phyloP scores from a whole-genome alignment of 1,284 basidiomycete species.

The Trametes hirsuta region DNA sequence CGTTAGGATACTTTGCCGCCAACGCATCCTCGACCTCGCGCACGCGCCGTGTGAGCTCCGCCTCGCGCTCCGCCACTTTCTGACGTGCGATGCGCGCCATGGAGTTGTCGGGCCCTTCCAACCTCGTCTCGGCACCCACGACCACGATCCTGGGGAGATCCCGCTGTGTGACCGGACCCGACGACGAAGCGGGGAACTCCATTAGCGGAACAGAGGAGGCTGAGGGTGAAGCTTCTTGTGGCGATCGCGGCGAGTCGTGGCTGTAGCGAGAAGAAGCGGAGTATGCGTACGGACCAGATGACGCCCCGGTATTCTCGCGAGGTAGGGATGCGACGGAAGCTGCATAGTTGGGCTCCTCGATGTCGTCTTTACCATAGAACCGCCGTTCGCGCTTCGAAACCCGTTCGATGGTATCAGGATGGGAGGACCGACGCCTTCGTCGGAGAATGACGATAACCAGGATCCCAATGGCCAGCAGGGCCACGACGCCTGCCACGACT shows the following conservation, averaged over 20 bases:
- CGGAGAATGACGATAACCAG: constrained; percentile 4
- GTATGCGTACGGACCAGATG: background rate
- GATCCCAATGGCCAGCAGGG: background rate
- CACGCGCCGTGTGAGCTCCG: constrained; percentile 16
- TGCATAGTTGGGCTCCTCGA: background rate
- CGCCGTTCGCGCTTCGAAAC: background rate
- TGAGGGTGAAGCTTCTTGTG: background rate
- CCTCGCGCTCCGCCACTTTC: constrained; percentile 13
- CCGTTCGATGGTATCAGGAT: background rate
- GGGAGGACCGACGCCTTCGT: background rate
- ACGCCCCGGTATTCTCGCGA: background rate
- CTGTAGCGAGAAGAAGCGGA: background rate
- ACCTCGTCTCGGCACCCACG: constrained; percentile 8
- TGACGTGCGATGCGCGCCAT: constrained; percentile 17
- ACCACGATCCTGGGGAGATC: constrained; percentile 6
- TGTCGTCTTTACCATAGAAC: constrained; percentile 4
- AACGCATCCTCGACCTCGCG: constrained; percentile 11
- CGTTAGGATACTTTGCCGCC: background rate
- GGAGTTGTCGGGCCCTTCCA: constrained; percentile 20
- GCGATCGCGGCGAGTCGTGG: background rate
- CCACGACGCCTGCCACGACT: too few species aligned
- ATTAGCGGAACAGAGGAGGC: constrained; percentile 9
- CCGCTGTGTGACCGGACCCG: background rate
- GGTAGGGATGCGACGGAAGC: constrained; percentile 2
- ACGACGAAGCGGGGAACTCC: background rate